Evolutionary conservation across 164 flowering plant species (phyloP).

Genomic region (Nymphaea colorata): DNA sequence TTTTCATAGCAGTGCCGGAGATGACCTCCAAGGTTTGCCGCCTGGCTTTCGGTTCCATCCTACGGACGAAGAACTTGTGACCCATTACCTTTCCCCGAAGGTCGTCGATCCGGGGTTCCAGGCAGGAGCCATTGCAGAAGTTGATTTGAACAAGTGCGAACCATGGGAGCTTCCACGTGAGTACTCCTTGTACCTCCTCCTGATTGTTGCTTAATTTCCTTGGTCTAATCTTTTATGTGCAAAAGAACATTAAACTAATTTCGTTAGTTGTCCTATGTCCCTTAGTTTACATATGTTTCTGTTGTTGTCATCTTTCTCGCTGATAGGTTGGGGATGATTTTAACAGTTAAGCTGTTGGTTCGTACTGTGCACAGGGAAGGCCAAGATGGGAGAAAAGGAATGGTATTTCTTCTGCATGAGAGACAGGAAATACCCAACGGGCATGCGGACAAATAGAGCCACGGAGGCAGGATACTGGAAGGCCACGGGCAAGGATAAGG

Average conservation of each 20-base stretch:
- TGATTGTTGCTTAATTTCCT: not conserved
- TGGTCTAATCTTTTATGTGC: not conserved
- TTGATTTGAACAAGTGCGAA: conserved; percentile 47
- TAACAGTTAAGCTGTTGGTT: not conserved
- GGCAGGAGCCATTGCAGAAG: conserved; percentile 36
- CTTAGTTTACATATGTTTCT: not conserved
- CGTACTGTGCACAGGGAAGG: conserved; percentile 22
- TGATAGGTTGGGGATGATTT: not conserved
- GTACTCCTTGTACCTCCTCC: not conserved
- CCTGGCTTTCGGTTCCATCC: conserved; percentile 66
- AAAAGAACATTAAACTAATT: too few species aligned
- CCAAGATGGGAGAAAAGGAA: conserved; percentile 62
- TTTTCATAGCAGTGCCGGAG: conserved; percentile 2
- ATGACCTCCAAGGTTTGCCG: conserved; percentile 28
- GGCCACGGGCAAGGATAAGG: conserved; percentile 59
- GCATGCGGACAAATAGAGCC: conserved; percentile 55
- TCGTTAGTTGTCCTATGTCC: too few species aligned
- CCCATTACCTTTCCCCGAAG: conserved; percentile 33
- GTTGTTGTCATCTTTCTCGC: not conserved
- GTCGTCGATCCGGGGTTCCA: conserved; percentile 24
- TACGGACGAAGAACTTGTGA: conserved; percentile 47
- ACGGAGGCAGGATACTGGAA: conserved; percentile 58
- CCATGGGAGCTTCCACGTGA: conserved; percentile 61
- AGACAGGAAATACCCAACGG: conserved; percentile 56
- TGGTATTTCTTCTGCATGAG: conserved; percentile 47